Percentiles rank a stretch among this genome's conserved stretches.
Conservation (phyloP, 805 yeast genomes). For the Monosporozyma yasuniensis region DNA sequence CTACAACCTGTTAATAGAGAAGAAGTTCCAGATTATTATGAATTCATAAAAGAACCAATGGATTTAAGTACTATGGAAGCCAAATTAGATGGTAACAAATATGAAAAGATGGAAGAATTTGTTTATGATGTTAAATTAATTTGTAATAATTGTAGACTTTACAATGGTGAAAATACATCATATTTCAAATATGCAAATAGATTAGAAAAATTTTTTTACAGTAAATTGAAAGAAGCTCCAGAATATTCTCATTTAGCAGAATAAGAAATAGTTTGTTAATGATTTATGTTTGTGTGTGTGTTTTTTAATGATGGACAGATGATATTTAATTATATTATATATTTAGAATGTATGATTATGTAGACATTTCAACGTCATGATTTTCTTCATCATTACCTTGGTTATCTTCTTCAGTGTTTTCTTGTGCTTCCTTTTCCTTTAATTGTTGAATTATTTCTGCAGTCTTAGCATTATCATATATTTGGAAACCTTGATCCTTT, state of each 20-base stretch:
- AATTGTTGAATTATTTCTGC: constrained; percentile 69
- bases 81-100: constrained; percentile 84
- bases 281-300: not conserved
- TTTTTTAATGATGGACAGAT: not conserved
- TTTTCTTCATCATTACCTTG: constrained; percentile 20
- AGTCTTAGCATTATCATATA: constrained; percentile 76
- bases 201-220: constrained; percentile 78
- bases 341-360: not conserved
- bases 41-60: constrained; percentile 96
- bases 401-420: constrained; percentile 24
- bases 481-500: constrained; percentile 71
- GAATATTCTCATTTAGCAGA: constrained; percentile 82
- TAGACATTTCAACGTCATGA: constrained; percentile 27
- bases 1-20: constrained; percentile 84
- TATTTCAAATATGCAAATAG: constrained; percentile 92
- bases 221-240: constrained; percentile 79
- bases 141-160: constrained; percentile 83
- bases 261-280: constrained; percentile 18
- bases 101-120: constrained; percentile 84
- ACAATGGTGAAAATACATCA: constrained; percentile 90
- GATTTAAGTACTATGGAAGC: constrained; percentile 92
- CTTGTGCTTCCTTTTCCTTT: constrained; percentile 58
- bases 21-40: constrained; percentile 94
- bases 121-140: constrained; percentile 79
- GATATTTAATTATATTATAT: not conserved